Percentiles rank a stretch among this genome's conserved stretches.
phyloP scores from a whole-genome alignment of 768 basidiomycete species.

The Tylopilus plumbeoviolaceoides region DNA sequence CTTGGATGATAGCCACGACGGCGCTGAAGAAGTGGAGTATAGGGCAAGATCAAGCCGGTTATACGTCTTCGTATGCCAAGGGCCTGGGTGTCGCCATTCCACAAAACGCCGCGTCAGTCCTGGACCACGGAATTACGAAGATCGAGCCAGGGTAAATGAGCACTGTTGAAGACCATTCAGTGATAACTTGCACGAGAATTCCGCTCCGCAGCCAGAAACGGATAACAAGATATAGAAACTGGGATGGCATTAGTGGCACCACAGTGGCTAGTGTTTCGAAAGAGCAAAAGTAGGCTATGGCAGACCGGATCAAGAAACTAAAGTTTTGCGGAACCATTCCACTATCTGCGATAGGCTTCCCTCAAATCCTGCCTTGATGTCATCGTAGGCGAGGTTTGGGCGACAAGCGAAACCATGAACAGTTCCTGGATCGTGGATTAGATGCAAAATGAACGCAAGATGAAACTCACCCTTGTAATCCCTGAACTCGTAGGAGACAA shows the following conservation, averaged over 20 bases:
- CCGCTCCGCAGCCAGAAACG: background rate
- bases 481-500: conserved; percentile 33
- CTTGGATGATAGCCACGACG: too few relatives aligned
- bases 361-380: conserved; percentile 43
- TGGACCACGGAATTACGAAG: too few relatives aligned
- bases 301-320: conserved; percentile 4
- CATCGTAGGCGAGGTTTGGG: conserved; percentile 40
- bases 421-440: conserved; percentile 34
- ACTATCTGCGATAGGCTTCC: conserved; percentile 39
- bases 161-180: too few relatives aligned
- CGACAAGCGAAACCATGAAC: conserved; percentile 47
- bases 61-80: too few relatives aligned
- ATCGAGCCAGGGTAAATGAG: too few relatives aligned
- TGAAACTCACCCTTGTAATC: conserved; percentile 33
- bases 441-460: background rate
- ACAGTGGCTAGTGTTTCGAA: background rate
- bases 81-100: too few relatives aligned
- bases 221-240: background rate
- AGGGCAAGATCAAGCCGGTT: too few relatives aligned
- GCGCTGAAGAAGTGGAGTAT: too few relatives aligned
- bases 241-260: background rate
- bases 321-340: conserved; percentile 41
- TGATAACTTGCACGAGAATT: too few relatives aligned
- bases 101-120: too few relatives aligned
- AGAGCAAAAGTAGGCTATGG: background rate